Conservation (phyloP, 1,284 basidiomycete species). For the Pseudozyma flocculosa region DNA sequence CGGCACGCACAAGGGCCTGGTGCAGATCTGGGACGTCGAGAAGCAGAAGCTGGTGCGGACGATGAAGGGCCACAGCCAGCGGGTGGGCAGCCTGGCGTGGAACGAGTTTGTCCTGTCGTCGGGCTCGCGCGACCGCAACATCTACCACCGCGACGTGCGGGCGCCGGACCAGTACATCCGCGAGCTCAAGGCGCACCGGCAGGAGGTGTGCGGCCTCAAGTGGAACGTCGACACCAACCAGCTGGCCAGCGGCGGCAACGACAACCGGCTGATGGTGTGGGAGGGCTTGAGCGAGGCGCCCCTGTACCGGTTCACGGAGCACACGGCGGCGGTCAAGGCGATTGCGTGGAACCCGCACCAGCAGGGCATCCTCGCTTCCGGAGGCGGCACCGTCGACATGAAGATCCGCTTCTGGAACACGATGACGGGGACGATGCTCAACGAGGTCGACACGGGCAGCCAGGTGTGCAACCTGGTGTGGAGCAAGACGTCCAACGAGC, state of each 20-base stretch:
- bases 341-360: slow-evolving; percentile 97
- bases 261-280: slow-evolving; percentile 98
- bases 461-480: slow-evolving; percentile 92
- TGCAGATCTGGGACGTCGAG: slow-evolving; percentile 94
- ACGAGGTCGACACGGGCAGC: slow-evolving; percentile 53
- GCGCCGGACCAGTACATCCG: slow-evolving; percentile 71
- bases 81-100: slow-evolving; percentile 93
- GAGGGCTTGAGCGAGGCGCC: slow-evolving; percentile 67
- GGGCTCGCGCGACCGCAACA: slow-evolving; percentile 85
- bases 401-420: slow-evolving; percentile 98
- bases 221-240: slow-evolving; percentile 79
- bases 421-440: slow-evolving; percentile 75
- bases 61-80: slow-evolving; percentile 77
- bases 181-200: slow-evolving; percentile 77
- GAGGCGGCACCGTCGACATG: slow-evolving; percentile 95
- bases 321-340: slow-evolving; percentile 95
- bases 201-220: slow-evolving; percentile 93
- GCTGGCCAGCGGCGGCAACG: slow-evolving; percentile 93
- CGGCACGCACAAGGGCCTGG: slow-evolving; percentile 79
- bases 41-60: slow-evolving; percentile 76
- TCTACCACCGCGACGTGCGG: slow-evolving; percentile 89
- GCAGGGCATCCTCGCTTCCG: slow-evolving; percentile 84
- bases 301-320: slow-evolving; percentile 90
- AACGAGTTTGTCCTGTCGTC: slow-evolving; percentile 84
- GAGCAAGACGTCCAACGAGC: slow-evolving; percentile 88